Evolutionary conservation across 495 filamentous ascomycete species (phyloP).

Genomic region (Penicillium cinerascens): DNA sequence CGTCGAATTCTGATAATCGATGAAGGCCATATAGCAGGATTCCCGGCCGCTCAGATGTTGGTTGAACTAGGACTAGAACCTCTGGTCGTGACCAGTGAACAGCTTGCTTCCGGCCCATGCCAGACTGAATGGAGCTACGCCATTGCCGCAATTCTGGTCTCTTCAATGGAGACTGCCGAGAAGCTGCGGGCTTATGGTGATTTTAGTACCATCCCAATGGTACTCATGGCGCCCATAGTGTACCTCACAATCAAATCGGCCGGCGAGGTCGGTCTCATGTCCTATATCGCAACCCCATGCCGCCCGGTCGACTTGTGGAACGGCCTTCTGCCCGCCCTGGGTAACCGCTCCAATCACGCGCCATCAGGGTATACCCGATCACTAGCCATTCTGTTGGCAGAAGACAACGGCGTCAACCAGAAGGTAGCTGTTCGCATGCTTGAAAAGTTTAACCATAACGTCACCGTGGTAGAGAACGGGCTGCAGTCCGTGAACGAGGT

Average conservation of each 20-base stretch:
- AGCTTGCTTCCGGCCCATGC: constrained; percentile 44
- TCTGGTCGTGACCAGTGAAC: constrained; percentile 58
- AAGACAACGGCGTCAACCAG: constrained; percentile 79
- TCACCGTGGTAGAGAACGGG: constrained; percentile 69
- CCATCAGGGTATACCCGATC: constrained; percentile 82
- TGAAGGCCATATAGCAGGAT: constrained; percentile 63
- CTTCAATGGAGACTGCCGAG: constrained; percentile 80
- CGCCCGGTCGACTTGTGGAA: constrained; percentile 87
- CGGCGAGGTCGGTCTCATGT: constrained; percentile 84
- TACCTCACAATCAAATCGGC: constrained; percentile 85
- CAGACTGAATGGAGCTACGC: constrained; percentile 46
- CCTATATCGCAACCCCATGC: constrained; percentile 93
- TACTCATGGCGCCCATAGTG: constrained; percentile 79
- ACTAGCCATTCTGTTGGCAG: constrained; percentile 82
- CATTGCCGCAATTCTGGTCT: constrained; percentile 89
- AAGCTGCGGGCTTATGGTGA: constrained; percentile 70
- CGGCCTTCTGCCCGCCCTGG: constrained; percentile 86
- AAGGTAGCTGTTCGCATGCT: constrained; percentile 74
- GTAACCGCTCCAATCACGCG: constrained; percentile 77
- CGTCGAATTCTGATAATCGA: constrained; percentile 85
- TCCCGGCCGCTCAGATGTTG: constrained; percentile 69
- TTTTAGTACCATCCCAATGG: constrained; percentile 87
- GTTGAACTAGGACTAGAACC: constrained; percentile 67
- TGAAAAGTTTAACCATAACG: constrained; percentile 69
- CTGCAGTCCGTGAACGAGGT: constrained; percentile 69